Conservation (phyloP, 1,139 yeast species). For the Geotrichum reessii region DNA sequence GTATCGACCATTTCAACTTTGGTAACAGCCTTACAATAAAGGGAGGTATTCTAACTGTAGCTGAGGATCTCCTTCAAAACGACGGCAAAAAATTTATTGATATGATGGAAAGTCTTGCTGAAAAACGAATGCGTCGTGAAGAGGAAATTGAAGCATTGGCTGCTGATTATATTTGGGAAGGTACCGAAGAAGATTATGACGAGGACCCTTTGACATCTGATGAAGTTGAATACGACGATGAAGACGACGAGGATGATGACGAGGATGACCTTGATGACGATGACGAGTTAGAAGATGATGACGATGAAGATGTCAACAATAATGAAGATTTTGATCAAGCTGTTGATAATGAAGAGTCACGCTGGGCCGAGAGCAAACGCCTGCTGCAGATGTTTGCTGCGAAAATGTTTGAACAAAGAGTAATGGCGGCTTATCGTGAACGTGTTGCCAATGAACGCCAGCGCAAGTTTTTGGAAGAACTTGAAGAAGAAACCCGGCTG, state of each 20-base stretch:
- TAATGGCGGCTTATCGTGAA: constrained; percentile 67
- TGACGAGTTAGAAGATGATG: constrained; percentile 23
- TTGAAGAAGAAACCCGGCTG: constrained; percentile 69
- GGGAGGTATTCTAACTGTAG: constrained; percentile 53
- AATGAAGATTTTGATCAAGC: constrained; percentile 32
- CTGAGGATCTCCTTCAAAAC: constrained; percentile 69
- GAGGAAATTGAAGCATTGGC: constrained; percentile 36
- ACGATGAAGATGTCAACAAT: constrained; percentile 24
- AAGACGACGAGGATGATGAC: constrained; percentile 23
- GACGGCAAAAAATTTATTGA: constrained; percentile 71
- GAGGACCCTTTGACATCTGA: constrained; percentile 30
- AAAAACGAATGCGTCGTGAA: constrained; percentile 50
- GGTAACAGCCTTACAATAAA: constrained; percentile 36
- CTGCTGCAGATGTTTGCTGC: constrained; percentile 73
- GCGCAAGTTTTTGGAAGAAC: constrained; percentile 64
- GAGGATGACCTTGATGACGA: constrained; percentile 26
- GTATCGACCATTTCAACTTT: constrained; percentile 33
- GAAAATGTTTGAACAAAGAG: constrained; percentile 63
- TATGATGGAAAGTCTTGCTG: constrained; percentile 70
- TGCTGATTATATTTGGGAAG: constrained; percentile 37
- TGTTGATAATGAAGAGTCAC: constrained; percentile 55
- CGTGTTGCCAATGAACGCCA: constrained; percentile 70
- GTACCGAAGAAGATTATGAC: constrained; percentile 36
- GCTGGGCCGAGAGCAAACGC: constrained; percentile 70
- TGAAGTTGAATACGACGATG: constrained; percentile 24